These are phyloP conservation scores for Leptomonas seymouri DNA, from an alignment of 208 protist species.

Conservation along the genomic window DNA sequence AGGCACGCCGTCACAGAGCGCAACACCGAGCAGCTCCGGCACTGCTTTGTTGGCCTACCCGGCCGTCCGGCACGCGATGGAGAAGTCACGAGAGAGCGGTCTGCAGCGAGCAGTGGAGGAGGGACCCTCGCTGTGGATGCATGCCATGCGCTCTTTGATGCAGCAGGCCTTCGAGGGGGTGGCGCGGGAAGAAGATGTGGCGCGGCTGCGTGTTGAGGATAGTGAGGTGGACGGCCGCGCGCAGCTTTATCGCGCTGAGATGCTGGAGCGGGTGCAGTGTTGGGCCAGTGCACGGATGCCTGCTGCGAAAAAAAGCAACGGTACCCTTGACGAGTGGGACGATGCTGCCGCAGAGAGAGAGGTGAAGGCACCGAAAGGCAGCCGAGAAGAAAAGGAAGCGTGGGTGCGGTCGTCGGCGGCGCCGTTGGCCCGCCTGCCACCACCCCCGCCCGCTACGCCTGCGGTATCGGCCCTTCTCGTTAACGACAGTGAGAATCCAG, in stretches of 20 bases:
- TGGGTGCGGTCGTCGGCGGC: not conserved
- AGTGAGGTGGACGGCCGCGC: conserved; percentile 36
- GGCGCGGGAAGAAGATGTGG: conserved; percentile 21
- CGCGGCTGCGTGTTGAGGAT: conserved; percentile 20
- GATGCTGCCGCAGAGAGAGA: not conserved
- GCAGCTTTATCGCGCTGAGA: conserved; percentile 22
- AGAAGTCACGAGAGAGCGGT: not conserved
- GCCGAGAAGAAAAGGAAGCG: not conserved
- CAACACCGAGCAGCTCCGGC: not conserved
- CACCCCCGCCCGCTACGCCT: not conserved
- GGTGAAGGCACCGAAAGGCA: not conserved
- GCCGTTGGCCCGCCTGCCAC: not conserved
- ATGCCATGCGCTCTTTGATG: conserved; percentile 23
- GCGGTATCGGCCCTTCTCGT: not conserved
- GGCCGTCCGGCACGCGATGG: not conserved
- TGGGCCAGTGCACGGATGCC: conserved; percentile 1
- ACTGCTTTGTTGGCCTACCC: conserved; percentile 12
- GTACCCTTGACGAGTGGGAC: not conserved
- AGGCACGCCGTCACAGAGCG: not conserved
- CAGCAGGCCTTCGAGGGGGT: conserved; percentile 21
- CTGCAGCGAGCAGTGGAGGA: conserved; percentile 15
- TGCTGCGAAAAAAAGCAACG: not conserved
- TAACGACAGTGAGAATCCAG: not conserved
- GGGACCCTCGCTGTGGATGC: conserved; percentile 32
- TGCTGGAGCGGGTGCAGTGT: conserved; percentile 21